Conservation (phyloP, 2,329 filamentous ascomycete species). For the Exophiala mesophila region DNA sequence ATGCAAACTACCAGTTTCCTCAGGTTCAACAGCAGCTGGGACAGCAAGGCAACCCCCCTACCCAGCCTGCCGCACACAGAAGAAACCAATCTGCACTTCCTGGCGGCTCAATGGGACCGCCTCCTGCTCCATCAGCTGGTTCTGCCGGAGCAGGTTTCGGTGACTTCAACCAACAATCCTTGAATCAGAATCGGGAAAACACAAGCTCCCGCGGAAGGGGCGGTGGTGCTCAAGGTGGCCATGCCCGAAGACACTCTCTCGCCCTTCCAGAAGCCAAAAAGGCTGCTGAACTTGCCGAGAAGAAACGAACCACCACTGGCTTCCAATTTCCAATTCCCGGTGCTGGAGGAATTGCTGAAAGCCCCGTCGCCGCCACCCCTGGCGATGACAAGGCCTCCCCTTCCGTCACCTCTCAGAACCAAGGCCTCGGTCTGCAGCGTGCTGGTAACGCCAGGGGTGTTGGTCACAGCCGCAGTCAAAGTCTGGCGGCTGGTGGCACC, state of each 20-base stretch:
- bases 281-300: slow-evolving; percentile 91
- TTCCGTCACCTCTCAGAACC: slow-evolving; percentile 53
- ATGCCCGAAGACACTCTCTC: slow-evolving; percentile 90
- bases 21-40: slow-evolving; percentile 62
- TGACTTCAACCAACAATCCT: slow-evolving; percentile 65
- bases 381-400: slow-evolving; percentile 31
- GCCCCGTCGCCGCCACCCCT: slow-evolving; percentile 45
- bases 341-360: slow-evolving; percentile 50
- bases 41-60: slow-evolving; percentile 68
- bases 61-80: slow-evolving; percentile 79
- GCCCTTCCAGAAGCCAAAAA: slow-evolving; percentile 95
- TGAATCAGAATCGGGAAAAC: slow-evolving; percentile 68
- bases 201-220: slow-evolving; percentile 66
- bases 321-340: slow-evolving; percentile 89
- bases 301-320: slow-evolving; percentile 87
- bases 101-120: slow-evolving; percentile 84
- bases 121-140: slow-evolving; percentile 84
- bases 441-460: slow-evolving; percentile 82
- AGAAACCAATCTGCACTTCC: slow-evolving; percentile 97
- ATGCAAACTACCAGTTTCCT: slow-evolving; percentile 76
- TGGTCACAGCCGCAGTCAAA: slow-evolving; percentile 50
- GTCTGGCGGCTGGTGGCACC: slow-evolving; percentile 55
- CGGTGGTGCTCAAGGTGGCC: slow-evolving; percentile 68
- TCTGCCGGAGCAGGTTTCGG: slow-evolving; percentile 73
- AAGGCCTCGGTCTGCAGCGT: slow-evolving; percentile 64